Base-by-base conservation (phyloP, 2,329 filamentous ascomycete species). In the Paecilomyces dactylethromorphus region DNA sequence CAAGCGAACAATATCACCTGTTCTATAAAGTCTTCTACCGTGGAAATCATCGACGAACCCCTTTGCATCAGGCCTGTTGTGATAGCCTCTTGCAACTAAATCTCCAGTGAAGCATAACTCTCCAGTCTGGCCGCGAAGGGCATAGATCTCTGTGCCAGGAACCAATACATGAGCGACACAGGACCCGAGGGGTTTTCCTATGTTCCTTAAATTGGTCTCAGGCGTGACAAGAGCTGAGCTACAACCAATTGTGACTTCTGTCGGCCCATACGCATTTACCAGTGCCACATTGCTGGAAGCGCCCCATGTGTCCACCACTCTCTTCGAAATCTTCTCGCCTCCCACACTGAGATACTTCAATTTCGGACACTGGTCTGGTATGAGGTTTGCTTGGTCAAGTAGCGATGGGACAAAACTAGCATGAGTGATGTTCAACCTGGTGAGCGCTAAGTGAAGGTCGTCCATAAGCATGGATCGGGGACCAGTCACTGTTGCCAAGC, bases 1-100 rank as follows among this genome's bases (percentile, higher is more conserved):
- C 76, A 96, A 84, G 15, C 90, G 82, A 0, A 91, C 92, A 63
- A 92, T 80, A 67, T 96, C 92, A 0, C 92, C 92, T 33, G 88
- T 91, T 3, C 90, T 83, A 66, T 96, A 96, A 1, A 96, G 77
- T 0, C 86, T 65, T 22, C 62, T 60, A 1, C 66, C 67, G 6
- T 63, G 45, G 4, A 63, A 63, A 0, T 62, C 62, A 4, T 53
- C 58, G 3, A 64, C 53, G 18, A 68, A 69, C 0, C 66, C 67
- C 10, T 59, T 60, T 6, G 65, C 67, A 59, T 71, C 68, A 8
- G 68, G 63, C n/a, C 67, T 61, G 39, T 71, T 69, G 31, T 68
- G 61, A 24, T 71, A 71, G 0, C 69, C 69, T 53, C 62, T 68
- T 15, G 60, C 68, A 32, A 71, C 68, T 33, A 70, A 58, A 54